Conservation (phyloP, 495 filamentous ascomycete species). For the Talaromyces trachyspermus region DNA sequence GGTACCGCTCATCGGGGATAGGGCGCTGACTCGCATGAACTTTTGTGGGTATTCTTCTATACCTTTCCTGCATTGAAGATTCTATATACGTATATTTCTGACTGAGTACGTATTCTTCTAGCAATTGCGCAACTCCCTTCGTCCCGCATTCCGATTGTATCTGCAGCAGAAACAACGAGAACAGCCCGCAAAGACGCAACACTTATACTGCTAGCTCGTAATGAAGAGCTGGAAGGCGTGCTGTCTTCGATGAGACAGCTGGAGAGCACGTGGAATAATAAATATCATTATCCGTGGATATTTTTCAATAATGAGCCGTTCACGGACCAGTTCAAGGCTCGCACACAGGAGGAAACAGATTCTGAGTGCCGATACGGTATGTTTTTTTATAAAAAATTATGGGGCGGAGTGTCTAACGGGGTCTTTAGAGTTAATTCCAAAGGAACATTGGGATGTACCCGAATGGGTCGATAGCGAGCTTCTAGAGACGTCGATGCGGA, state of each 20-base stretch:
- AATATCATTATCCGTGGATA: constrained; percentile 99
- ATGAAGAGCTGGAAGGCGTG: constrained; percentile 81
- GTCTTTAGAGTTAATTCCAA: constrained; percentile 67
- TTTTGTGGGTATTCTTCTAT: background rate
- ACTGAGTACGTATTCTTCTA: too few relatives aligned
- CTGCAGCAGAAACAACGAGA: background rate
- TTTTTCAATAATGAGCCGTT: constrained; percentile 98
- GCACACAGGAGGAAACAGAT: constrained; percentile 71
- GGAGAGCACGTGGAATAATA: constrained; percentile 92
- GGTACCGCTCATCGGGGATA: constrained; percentile 4
- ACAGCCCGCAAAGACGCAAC: constrained; percentile 82
- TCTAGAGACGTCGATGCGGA: constrained; percentile 71
- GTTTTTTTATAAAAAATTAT: background rate
- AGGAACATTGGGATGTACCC: constrained; percentile 90
- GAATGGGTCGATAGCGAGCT: constrained; percentile 86
- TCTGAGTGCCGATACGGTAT: constrained; percentile 78
- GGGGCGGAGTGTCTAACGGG: constrained; percentile 11
- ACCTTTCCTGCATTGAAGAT: background rate
- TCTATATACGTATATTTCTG: too few relatives aligned
- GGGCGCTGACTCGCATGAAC: background rate
- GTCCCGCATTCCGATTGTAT: too few relatives aligned
- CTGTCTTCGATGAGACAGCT: constrained; percentile 82
- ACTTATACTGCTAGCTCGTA: constrained; percentile 83
- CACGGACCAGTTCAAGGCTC: constrained; percentile 85
- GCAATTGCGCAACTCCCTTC: constrained; percentile 1